Percentiles rank a stretch among this genome's conserved stretches.
Conservation (phyloP, 139 green algal genomes). For the Pycnococcus provasolii region DNA sequence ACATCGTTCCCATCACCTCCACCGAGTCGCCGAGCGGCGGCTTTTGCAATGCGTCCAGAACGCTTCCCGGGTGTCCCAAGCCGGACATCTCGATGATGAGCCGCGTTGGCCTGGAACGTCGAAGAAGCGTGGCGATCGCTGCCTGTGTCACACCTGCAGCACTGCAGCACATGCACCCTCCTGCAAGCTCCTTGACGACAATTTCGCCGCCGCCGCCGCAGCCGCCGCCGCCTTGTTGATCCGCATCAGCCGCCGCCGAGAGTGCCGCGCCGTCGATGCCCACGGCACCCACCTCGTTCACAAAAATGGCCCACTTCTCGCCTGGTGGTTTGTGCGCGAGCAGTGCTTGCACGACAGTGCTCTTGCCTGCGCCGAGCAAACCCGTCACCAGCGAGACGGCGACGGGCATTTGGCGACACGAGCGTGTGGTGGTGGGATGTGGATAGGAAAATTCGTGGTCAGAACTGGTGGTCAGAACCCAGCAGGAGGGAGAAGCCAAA, state of each 20-base stretch:
- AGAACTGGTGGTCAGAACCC: no score
- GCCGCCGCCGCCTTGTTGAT: background rate
- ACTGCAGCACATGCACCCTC: conserved; percentile 59
- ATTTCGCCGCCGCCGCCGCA: conserved; percentile 3
- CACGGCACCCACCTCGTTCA: conserved; percentile 58
- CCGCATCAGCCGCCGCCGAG: background rate
- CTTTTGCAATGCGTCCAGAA: conserved; percentile 1
- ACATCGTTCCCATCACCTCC: no score
- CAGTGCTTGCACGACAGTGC: conserved; percentile 38
- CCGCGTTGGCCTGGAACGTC: conserved; percentile 43
- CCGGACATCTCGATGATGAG: conserved; percentile 50
- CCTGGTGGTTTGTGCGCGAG: conserved; percentile 27
- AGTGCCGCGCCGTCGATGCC: conserved; percentile 50
- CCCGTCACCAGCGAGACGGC: conserved; percentile 47
- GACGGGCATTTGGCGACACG: conserved; percentile 4
- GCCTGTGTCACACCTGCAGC: no score
- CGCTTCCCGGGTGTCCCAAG: conserved; percentile 40
- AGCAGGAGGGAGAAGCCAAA: no score
- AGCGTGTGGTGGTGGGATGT: no score
- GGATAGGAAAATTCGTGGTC: no score
- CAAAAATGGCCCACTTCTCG: conserved; percentile 49
- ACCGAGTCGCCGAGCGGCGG: no score
- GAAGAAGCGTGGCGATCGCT: conserved; percentile 31
- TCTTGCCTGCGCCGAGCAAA: conserved; percentile 49
- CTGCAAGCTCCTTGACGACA: conserved; percentile 45